A percentile compares a stretch with the other conserved stretches of the same genome.
phyloP scores from a whole-genome alignment of 108 stramenopile species.

The Nannochloropsis granulata region DNA sequence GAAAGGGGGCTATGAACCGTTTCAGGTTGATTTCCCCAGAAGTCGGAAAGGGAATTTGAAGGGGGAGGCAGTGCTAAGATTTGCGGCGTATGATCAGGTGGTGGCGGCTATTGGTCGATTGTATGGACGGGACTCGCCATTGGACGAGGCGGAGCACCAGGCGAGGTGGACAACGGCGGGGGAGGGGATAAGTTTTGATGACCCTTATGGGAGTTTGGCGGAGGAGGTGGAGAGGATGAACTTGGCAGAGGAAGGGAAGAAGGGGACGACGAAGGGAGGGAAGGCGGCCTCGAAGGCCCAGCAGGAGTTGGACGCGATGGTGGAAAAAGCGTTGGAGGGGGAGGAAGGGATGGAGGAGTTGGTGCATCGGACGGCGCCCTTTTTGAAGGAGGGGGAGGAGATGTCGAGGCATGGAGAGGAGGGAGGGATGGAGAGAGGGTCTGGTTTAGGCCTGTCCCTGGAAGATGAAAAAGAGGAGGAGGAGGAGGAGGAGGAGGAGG shows the following conservation, averaged over 20 bases:
- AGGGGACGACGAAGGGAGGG: background rate
- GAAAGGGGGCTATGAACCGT: background rate
- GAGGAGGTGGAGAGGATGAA: background rate
- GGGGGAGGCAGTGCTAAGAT: background rate
- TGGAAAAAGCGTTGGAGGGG: background rate
- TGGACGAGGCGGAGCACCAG: background rate
- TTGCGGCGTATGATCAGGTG: background rate
- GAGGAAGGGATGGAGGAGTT: background rate
- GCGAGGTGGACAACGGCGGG: background rate
- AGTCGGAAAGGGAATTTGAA: background rate
- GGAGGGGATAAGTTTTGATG: background rate
- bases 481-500: background rate
- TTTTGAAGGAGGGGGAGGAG: background rate
- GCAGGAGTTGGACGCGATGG: background rate
- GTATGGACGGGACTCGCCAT: background rate
- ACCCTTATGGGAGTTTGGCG: background rate
- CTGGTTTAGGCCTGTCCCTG: background rate
- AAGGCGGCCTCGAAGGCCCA: too few species aligned
- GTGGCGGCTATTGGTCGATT: background rate
- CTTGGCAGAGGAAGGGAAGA: background rate
- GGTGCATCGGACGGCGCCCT: too few species aligned
- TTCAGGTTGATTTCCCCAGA: background rate
- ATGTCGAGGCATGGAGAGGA: background rate
- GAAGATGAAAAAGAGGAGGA: background rate
- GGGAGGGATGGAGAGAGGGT: background rate